Conservation (phyloP, 305 asterid genomes). For the Fraxinus xanthoxyloides region DNA sequence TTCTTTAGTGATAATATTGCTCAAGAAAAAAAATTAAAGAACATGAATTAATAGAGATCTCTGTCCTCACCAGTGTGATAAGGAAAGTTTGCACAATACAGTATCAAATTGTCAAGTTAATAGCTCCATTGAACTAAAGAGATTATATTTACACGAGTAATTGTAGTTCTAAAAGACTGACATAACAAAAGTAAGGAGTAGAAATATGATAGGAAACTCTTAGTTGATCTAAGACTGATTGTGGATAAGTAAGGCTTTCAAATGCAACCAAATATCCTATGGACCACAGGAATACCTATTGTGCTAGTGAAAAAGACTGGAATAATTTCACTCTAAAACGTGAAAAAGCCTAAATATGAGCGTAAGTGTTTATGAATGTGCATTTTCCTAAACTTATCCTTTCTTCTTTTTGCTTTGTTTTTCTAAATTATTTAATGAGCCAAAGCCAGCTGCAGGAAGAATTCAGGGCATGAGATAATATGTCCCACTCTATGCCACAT, state of each 20-base stretch:
- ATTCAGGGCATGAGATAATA: neutral
- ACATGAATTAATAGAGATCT: neutral
- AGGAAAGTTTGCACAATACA: neutral
- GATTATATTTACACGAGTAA: neutral
- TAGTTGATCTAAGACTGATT: neutral
- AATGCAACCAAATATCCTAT: neutral
- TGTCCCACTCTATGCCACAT: neutral
- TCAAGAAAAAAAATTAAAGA: neutral
- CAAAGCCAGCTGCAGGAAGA: neutral
- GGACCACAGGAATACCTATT: neutral
- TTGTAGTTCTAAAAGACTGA: neutral
- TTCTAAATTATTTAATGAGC: neutral
- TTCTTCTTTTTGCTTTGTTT: neutral
- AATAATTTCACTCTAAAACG: neutral
- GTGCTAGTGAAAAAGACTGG: neutral
- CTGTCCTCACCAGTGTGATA: neutral
- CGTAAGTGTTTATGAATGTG: neutral
- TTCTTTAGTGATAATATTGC: neutral
- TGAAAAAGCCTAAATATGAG: neutral
- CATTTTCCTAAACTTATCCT: neutral
- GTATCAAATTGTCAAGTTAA: neutral
- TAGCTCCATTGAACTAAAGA: neutral
- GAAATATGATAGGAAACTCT: neutral
- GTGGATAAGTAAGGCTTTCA: neutral
- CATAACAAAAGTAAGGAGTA: neutral